Conservation (phyloP, 768 basidiomycete species). For the Lactarius tabidus region DNA sequence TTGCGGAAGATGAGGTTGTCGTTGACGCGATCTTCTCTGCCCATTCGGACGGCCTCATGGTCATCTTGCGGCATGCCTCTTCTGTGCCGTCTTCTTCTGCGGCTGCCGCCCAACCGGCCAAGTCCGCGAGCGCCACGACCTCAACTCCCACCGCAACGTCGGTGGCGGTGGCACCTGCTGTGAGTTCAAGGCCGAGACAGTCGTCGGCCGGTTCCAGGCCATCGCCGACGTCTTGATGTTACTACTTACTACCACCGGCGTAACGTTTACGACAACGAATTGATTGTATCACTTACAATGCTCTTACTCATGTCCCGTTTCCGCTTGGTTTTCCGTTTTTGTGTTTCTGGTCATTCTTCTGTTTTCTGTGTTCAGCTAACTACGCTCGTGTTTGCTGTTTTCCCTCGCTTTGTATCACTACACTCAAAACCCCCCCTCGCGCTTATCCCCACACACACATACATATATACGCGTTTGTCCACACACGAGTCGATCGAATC, state of each 20-base stretch:
- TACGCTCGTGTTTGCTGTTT: background rate
- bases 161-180: background rate
- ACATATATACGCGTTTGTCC: background rate
- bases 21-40: constrained; percentile 85
- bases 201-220: background rate
- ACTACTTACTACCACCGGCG: background rate
- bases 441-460: background rate
- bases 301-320: background rate
- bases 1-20: constrained; percentile 39
- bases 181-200: background rate
- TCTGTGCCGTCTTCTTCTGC: constrained; percentile 31
- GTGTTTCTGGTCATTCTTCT: background rate
- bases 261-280: background rate
- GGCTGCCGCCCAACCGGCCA: background rate
- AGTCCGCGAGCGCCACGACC: background rate
- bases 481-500: background rate
- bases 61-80: constrained; percentile 59
- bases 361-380: background rate
- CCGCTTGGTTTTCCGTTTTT: background rate
- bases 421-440: background rate
- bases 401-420: constrained; percentile 14
- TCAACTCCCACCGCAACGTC: background rate
- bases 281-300: background rate
- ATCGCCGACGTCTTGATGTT: background rate
- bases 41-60: constrained; percentile 80